These are phyloP conservation scores for Boletus fagicola DNA, from an alignment of 768 basidiomycete species.

Conservation along the genomic window DNA sequence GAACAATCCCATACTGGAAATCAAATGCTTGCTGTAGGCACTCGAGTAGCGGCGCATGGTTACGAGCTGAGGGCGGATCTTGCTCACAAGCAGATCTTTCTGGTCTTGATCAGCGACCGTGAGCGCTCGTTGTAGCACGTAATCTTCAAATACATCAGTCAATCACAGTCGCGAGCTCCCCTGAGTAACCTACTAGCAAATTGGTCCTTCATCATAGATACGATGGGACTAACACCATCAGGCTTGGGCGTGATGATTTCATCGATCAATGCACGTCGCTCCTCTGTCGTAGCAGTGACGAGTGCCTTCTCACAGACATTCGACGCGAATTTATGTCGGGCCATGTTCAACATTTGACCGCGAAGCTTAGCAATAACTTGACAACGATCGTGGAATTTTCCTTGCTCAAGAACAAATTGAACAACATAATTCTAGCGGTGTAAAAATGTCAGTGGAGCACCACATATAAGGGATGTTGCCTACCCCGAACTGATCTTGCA, in stretches of 20 bases:
- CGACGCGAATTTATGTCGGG: constrained; percentile 90
- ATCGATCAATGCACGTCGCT: constrained; percentile 68
- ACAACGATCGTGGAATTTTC: constrained; percentile 63
- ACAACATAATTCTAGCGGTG: constrained; percentile 82
- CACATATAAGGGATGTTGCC: constrained; percentile 23
- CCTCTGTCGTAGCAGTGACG: constrained; percentile 58
- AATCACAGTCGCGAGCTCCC: neutral
- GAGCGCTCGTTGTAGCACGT: constrained; percentile 81
- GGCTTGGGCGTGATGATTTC: constrained; percentile 70
- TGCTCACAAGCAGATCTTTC: constrained; percentile 58
- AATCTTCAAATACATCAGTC: constrained; percentile 48
- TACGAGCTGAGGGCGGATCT: constrained; percentile 64
- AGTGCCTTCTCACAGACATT: constrained; percentile 95
- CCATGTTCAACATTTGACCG: constrained; percentile 76
- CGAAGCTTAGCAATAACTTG: constrained; percentile 66
- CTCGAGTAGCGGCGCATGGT: constrained; percentile 72
- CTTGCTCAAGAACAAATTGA: constrained; percentile 87
- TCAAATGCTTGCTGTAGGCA: constrained; percentile 76
- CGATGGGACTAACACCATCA: constrained; percentile 64
- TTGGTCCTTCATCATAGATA: constrained; percentile 83
- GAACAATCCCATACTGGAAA: constrained; percentile 56
- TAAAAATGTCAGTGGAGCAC: constrained; percentile 7
- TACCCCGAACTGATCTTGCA: constrained; percentile 92
- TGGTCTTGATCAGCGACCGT: constrained; percentile 69
- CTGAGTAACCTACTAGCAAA: constrained; percentile 69